Percentiles rank a stretch among this genome's conserved stretches.
Conservation (phyloP, 1,139 yeast species). For the Zygosaccharomyces sapae region DNA sequence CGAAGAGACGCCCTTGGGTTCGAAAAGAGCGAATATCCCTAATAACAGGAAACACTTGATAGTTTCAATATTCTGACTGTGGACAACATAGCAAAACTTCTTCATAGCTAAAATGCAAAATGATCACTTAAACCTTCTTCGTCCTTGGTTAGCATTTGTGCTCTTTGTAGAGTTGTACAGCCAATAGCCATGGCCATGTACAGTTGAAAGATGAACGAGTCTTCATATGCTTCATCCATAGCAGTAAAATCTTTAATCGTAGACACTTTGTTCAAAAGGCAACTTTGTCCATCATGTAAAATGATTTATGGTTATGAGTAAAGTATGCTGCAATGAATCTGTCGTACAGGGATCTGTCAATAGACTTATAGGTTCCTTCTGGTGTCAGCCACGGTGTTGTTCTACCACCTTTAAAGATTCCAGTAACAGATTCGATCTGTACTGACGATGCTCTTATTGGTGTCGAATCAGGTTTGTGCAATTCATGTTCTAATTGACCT, state of each 20-base stretch:
- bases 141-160: slow-evolving; percentile 37
- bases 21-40: slow-evolving; percentile 46
- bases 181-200: slow-evolving; percentile 50
- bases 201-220: slow-evolving; percentile 40
- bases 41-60: slow-evolving; percentile 42
- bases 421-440: slow-evolving; percentile 29
- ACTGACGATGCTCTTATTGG: slow-evolving; percentile 31
- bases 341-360: slow-evolving; percentile 30
- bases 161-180: slow-evolving; percentile 44
- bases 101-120: slow-evolving; percentile 39
- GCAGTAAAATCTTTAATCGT: slow-evolving; percentile 35
- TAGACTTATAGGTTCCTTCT: slow-evolving; percentile 21
- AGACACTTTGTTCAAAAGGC: slow-evolving; percentile 38
- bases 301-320: slow-evolving; percentile 43
- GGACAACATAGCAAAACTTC: slow-evolving; percentile 37
- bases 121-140: slow-evolving; percentile 38
- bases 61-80: slow-evolving; percentile 38
- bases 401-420: slow-evolving; percentile 32
- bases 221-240: slow-evolving; percentile 23
- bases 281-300: slow-evolving; percentile 43
- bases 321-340: slow-evolving; percentile 42
- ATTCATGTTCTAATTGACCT: slow-evolving; percentile 18
- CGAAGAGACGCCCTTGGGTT: slow-evolving; percentile 43
- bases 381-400: slow-evolving; percentile 25
- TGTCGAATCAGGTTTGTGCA: slow-evolving; percentile 22